A percentile compares a stretch with the other conserved stretches of the same genome.
These are phyloP conservation scores for Ceratobasidium sp. DNA, from an alignment of 1,284 basidiomycete species.

Conservation along the genomic window DNA sequence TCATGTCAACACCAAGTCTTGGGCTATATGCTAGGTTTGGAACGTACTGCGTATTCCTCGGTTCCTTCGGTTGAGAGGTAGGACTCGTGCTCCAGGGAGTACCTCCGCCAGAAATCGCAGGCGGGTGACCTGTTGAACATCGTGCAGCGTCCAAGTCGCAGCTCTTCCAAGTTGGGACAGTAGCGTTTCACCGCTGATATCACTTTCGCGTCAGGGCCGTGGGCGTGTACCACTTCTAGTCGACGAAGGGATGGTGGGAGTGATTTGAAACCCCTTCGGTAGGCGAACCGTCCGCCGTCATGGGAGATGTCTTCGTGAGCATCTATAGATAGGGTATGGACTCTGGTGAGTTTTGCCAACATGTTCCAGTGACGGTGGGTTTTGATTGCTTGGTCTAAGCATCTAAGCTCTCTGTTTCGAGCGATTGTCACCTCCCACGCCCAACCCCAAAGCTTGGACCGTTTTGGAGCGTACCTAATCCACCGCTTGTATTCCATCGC, in stretches of 20 bases:
- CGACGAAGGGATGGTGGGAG: constrained; percentile 24
- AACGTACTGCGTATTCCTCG: constrained; percentile 34
- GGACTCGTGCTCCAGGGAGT: constrained; percentile 28
- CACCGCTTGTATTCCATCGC: neutral
- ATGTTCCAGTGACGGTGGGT: neutral
- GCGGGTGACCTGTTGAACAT: constrained; percentile 27
- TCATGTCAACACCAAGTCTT: neutral
- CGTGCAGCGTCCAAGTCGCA: constrained; percentile 28
- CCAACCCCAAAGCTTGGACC: neutral
- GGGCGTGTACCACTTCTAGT: constrained; percentile 11
- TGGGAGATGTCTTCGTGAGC: neutral
- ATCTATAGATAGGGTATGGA: constrained; percentile 18
- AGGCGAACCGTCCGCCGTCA: neutral
- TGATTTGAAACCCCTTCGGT: neutral
- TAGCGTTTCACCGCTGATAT: constrained; percentile 24
- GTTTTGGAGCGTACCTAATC: neutral
- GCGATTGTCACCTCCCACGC: neutral
- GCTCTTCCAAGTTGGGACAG: constrained; percentile 17
- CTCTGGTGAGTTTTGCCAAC: neutral
- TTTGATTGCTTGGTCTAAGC: neutral
- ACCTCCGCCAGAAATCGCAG: constrained; percentile 20
- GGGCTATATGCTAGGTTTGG: neutral
- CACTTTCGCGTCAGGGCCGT: constrained; percentile 18
- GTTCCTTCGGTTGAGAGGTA: constrained; percentile 26
- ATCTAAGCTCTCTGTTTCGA: constrained; percentile 6